Conservation (phyloP, 352 stramenopile species). For the Pythium folliculosum region DNA sequence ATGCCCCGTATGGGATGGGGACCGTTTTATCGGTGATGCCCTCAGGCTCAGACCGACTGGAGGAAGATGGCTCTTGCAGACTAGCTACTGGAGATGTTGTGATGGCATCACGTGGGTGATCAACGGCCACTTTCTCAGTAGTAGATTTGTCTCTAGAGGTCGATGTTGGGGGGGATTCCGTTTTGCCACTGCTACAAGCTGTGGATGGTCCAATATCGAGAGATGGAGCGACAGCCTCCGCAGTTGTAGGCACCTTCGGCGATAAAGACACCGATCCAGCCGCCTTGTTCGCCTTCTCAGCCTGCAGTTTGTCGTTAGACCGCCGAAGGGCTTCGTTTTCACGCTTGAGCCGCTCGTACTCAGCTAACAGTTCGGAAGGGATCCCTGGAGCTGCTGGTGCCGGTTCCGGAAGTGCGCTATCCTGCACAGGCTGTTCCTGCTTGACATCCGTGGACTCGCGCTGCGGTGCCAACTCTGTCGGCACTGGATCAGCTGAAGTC, state of each 20-base stretch:
- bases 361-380: conserved; percentile 42
- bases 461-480: not conserved
- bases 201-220: too few species aligned
- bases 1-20: not conserved
- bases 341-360: conserved; percentile 65
- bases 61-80: too few species aligned
- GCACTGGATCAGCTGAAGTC: not conserved
- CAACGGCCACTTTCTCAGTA: too few species aligned
- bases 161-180: too few species aligned
- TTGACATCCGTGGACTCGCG: not conserved
- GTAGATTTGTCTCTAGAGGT: not conserved
- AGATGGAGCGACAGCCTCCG: not conserved
- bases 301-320: conserved; percentile 67
- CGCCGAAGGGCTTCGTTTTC: conserved; percentile 66
- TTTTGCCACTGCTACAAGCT: too few species aligned
- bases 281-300: not conserved
- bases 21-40: not conserved
- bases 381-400: not conserved
- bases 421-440: not conserved
- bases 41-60: not conserved
- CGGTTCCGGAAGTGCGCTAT: not conserved
- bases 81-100: too few species aligned
- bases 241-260: not conserved
- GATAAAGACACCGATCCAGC: not conserved
- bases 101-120: too few species aligned